Percentiles rank a stretch among this genome's conserved stretches.
Evolutionary conservation across 2,329 filamentous ascomycete genomes (phyloP).

Genomic region (Stylonectria norvegica): DNA sequence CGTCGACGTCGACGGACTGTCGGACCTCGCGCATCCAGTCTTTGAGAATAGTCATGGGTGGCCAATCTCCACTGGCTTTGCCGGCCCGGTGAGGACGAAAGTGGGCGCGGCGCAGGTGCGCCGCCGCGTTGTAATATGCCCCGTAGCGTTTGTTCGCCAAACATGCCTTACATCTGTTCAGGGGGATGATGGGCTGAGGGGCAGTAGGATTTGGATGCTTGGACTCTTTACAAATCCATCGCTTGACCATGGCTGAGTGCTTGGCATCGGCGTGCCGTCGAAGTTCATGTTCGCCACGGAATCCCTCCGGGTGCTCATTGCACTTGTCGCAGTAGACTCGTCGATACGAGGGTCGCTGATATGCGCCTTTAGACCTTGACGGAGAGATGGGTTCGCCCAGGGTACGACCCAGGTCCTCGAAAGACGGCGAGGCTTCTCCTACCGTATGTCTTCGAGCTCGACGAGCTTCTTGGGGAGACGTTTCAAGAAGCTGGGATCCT

Average conservation of each 20-base stretch:
- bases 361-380: constrained; percentile 37
- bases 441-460: constrained; percentile 23
- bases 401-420: constrained; percentile 25
- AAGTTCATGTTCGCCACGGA: constrained; percentile 85
- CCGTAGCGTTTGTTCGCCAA: constrained; percentile 55
- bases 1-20: constrained; percentile 47
- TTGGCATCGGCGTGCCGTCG: constrained; percentile 63
- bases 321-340: constrained; percentile 77
- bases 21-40: constrained; percentile 61
- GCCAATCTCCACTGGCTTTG: constrained; percentile 58
- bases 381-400: constrained; percentile 43
- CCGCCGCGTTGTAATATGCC: constrained; percentile 58
- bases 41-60: constrained; percentile 54
- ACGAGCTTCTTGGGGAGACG: constrained; percentile 13
- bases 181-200: constrained; percentile 48
- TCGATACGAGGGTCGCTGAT: constrained; percentile 57
- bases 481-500: constrained; percentile 11
- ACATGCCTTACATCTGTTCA: constrained; percentile 56
- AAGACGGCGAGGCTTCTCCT: constrained; percentile 19
- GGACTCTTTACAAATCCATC: constrained; percentile 56
- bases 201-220: constrained; percentile 33
- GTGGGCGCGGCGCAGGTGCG: constrained; percentile 55
- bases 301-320: constrained; percentile 78
- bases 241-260: constrained; percentile 52
- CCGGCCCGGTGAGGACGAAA: constrained; percentile 55